Evolutionary conservation across 768 basidiomycete genomes (phyloP).

Genomic region (Calocera cornea): DNA sequence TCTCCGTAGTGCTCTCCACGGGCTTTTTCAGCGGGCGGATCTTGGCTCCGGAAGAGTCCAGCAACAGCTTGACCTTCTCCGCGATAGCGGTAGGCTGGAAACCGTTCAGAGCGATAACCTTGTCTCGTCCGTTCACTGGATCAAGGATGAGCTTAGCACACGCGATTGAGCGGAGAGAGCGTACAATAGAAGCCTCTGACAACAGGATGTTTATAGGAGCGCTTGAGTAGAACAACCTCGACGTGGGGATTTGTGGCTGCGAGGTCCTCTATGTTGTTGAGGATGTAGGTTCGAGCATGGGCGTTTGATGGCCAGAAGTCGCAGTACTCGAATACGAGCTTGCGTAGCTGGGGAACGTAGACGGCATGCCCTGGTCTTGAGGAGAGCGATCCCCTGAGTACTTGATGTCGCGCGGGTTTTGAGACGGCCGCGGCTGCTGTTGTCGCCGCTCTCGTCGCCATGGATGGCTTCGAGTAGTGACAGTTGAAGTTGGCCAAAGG

Average conservation of each 20-base stretch:
- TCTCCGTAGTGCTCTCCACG: conserved; percentile 67
- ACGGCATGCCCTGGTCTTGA: conserved; percentile 50
- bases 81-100: conserved; percentile 61
- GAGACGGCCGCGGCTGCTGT: too few relatives aligned
- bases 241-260: conserved; percentile 68
- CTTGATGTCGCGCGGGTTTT: conserved; percentile 18
- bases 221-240: conserved; percentile 68
- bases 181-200: conserved; percentile 71
- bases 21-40: conserved; percentile 64
- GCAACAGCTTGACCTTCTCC: conserved; percentile 65
- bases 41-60: conserved; percentile 78
- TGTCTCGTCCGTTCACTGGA: conserved; percentile 73
- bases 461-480: too few relatives aligned
- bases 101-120: conserved; percentile 68
- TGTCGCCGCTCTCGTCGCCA: neutral
- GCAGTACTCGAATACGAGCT: conserved; percentile 81
- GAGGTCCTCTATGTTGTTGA: conserved; percentile 45
- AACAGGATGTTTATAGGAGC: conserved; percentile 63
- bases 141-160: neutral
- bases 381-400: conserved; percentile 36
- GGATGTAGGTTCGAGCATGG: conserved; percentile 55
- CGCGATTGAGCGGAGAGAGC: conserved; percentile 15
- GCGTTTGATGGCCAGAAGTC: conserved; percentile 66
- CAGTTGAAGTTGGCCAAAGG: too few relatives aligned
- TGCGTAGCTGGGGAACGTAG: conserved; percentile 67